Base-by-base conservation (phyloP, 768 basidiomycete species). In the Amanita brunnescens region DNA sequence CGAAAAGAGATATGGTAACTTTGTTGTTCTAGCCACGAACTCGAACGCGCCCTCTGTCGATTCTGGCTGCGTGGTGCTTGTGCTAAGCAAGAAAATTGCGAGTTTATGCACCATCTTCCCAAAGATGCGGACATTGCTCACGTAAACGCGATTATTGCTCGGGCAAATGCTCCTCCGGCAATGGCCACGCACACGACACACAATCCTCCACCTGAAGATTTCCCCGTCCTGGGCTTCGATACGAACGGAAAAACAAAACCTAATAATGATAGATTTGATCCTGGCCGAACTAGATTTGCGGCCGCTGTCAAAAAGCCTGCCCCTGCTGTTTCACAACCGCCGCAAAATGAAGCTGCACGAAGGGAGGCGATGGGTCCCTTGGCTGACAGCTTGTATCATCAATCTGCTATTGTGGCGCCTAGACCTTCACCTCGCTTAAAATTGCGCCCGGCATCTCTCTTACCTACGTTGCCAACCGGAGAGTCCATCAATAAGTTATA, bases 11-110 rank as follows among this genome's bases (percentile, higher is more conserved):
- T 13, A 3, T 29, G 54, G 51, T 56, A 23, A 53, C 48, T 48
- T 49, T n/a, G n/a, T n/a, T 44, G 49, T 49, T 58, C 2, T 58
- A 96, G 94, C 59, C 94, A 96, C 63, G 94, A 97, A 61, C 78
- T 96, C 3, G 94, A 97, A 65, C 81, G 94, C 37, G 94, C 94
- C 1, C 66, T 97, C 18, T 93, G 89, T 69, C 86, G 96, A 32
- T 99, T 99, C 73, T 99, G 96, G 96, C 77, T 99, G 26, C 81
- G 94, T 46, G 95, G 95, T 5, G 92, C 92, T 40, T 99, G 96
- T 62, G 91, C 94, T 26, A 99, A 99, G 66, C 89, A 93, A 49
- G 93, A 95, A 52, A 81, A 78, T 57, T 98, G 94, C 79, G 96
- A 97, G 69, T 98, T 98, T 68, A 68, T 96, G 62, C 94, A 96